Evolutionary conservation across 1,284 basidiomycete genomes (phyloP).

Genomic region (Moesziomyces antarcticus): DNA sequence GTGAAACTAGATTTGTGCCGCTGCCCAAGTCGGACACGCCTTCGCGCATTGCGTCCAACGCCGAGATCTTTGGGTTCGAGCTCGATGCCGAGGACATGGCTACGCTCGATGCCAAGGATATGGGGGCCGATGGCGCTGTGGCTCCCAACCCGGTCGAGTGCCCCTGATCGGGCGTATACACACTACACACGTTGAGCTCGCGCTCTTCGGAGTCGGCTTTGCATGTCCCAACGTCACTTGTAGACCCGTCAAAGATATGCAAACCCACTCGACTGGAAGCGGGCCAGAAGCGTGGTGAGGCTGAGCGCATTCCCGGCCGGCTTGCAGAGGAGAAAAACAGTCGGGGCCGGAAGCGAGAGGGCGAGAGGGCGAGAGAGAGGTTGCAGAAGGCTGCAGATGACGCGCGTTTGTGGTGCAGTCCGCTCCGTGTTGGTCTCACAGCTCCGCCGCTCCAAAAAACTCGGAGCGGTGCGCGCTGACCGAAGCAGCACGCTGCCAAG

Average conservation of each 20-base stretch:
- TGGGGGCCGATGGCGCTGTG: slow-evolving; percentile 37
- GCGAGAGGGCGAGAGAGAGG: too few species aligned
- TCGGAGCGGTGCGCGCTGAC: neutral
- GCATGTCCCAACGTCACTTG: too few species aligned
- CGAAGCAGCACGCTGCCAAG: neutral
- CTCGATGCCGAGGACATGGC: slow-evolving; percentile 43
- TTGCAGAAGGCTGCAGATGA: too few species aligned
- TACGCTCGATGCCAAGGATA: slow-evolving; percentile 36
- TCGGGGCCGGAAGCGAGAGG: too few species aligned
- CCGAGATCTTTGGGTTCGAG: slow-evolving; percentile 44
- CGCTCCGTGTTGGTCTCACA: neutral
- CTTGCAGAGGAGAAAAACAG: too few species aligned
- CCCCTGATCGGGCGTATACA: slow-evolving; percentile 2
- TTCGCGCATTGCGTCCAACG: slow-evolving; percentile 45
- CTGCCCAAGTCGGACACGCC: slow-evolving; percentile 54
- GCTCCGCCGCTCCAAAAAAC: neutral
- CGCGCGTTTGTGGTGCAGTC: too few species aligned
- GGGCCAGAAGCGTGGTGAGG: too few species aligned
- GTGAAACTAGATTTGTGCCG: slow-evolving; percentile 17
- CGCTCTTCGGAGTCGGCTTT: too few species aligned
- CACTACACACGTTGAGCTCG: neutral
- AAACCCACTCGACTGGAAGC: too few species aligned
- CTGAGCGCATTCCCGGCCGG: too few species aligned
- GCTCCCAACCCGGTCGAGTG: slow-evolving; percentile 41
- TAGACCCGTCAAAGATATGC: neutral